Evolutionary conservation across 78 protist species (phyloP), one percentile per base, ranked within the genome.

Genomic region (Dictyostelium intermedium): DNA sequence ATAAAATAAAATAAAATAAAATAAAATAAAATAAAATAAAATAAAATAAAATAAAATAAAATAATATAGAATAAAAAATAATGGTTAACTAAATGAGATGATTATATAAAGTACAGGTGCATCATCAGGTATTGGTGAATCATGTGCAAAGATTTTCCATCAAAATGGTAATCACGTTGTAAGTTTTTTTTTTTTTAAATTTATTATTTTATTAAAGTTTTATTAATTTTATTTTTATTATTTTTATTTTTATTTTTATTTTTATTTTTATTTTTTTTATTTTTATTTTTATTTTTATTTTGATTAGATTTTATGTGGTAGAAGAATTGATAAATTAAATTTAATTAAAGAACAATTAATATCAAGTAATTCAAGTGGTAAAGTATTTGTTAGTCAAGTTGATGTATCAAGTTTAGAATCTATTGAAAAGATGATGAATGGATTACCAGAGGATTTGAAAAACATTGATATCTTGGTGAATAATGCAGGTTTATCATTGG

Each of bases 91-190:
- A n/a, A n/a, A n/a, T n/a, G n/a, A n/a, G n/a, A n/a, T n/a, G n/a
- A n/a, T n/a, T n/a, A n/a, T n/a, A 13, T 27, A 27, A 14, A 92
- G 96, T 63, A 96, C 97, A 6, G 97, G 97, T 11, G 97, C 97
- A 30, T 80, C 92, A 78, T 32, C 96, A 2, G 97, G 97, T 66
- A 92, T 96, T 73, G 97, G 97, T 66, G 95, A 86, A 66, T 61
- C 91, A 23, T 74, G 82, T 66, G 97, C 97, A 70, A 73, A 50
- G 32, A 66, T 92, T 16, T 92, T 96, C 27, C 93, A 94, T 6
- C 79, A 72, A 86, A 56, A 82, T 39, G 96, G 96, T 47, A 60
- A 82, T 9, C 77, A 83, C 72, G 93, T 96, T 56, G 94, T 91
- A 76, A 34, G 86, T 80, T 30, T 27, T 10, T 47, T 47, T 10